These are phyloP conservation scores for Emmonsiellopsis sp. DNA, from an alignment of 2,329 filamentous ascomycete genomes.

Conservation along the genomic window DNA sequence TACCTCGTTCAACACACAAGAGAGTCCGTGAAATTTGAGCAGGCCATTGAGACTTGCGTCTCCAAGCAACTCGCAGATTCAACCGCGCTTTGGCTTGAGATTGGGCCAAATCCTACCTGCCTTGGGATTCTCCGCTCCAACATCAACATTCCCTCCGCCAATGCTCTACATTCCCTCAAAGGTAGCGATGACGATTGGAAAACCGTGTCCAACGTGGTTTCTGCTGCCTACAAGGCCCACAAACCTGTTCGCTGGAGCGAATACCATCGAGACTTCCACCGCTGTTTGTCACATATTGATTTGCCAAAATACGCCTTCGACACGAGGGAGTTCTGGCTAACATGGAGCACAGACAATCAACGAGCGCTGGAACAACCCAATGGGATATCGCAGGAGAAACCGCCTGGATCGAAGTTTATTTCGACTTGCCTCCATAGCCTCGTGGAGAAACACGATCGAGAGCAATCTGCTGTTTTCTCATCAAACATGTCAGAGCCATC, in stretches of 20 bases:
- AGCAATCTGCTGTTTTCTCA: background rate
- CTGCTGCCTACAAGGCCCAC: conserved; percentile 52
- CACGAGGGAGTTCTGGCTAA: conserved; percentile 63
- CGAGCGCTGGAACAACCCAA: background rate
- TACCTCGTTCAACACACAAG: conserved; percentile 61
- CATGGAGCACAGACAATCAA: conserved; percentile 29
- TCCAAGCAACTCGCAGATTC: conserved; percentile 51
- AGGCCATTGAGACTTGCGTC: conserved; percentile 51
- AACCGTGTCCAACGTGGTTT: conserved; percentile 51
- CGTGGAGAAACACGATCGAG: background rate
- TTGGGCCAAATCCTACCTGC: conserved; percentile 64
- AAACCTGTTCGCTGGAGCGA: conserved; percentile 62
- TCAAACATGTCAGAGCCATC: background rate
- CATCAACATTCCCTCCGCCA: conserved; percentile 44
- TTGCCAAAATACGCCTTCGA: conserved; percentile 62
- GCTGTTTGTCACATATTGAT: conserved; percentile 49
- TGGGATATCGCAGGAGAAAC: too few species aligned
- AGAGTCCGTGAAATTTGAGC: conserved; percentile 62
- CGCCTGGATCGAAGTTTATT: background rate
- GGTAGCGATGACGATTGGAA: conserved; percentile 56
- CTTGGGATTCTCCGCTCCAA: conserved; percentile 59
- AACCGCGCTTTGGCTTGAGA: conserved; percentile 61
- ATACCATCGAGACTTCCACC: conserved; percentile 55
- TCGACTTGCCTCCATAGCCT: background rate
- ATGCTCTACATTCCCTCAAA: conserved; percentile 55